phyloP scores from a whole-genome alignment of 108 stramenopile genomes.

The Parietichytrium sp. region DNA sequence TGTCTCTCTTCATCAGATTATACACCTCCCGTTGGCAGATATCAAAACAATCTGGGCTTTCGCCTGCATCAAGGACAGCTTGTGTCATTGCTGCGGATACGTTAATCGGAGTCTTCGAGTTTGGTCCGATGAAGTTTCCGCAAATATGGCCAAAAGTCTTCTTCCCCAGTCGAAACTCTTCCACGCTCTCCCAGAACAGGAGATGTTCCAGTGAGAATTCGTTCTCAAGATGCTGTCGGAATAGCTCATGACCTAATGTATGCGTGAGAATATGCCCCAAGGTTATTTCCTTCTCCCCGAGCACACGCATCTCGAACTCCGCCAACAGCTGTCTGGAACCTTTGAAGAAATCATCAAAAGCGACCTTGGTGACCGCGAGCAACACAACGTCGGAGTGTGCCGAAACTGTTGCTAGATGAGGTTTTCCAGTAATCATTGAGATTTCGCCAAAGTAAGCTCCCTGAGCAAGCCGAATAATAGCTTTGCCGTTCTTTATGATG shows the following conservation, averaged over 20 bases:
- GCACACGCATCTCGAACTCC: not conserved
- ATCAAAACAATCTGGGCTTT: conserved; percentile 1
- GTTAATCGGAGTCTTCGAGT: not conserved
- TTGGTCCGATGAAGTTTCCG: not conserved
- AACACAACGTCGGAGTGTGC: not conserved
- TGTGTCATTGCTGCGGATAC: conserved; percentile 15
- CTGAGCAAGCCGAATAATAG: conserved; percentile 10
- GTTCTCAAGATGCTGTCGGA: not conserved
- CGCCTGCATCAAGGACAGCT: not conserved
- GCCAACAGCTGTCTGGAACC: not conserved
- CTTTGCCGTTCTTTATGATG: not conserved
- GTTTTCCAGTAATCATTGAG: not conserved
- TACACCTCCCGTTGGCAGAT: conserved; percentile 13
- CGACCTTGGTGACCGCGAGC: not conserved
- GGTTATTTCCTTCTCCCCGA: not conserved
- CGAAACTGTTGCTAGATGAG: conserved; percentile 29
- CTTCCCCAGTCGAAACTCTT: not conserved
- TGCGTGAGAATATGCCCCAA: not conserved
- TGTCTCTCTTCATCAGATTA: conserved; percentile 40
- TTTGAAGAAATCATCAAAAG: not conserved
- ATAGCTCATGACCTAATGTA: not conserved
- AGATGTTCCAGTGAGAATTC: not conserved
- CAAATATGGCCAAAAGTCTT: not conserved
- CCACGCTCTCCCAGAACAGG: not conserved
- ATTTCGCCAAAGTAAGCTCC: conserved; percentile 29